Evolutionary conservation across 805 yeast genomes (phyloP).

Genomic region (Komagataella pastoris): DNA sequence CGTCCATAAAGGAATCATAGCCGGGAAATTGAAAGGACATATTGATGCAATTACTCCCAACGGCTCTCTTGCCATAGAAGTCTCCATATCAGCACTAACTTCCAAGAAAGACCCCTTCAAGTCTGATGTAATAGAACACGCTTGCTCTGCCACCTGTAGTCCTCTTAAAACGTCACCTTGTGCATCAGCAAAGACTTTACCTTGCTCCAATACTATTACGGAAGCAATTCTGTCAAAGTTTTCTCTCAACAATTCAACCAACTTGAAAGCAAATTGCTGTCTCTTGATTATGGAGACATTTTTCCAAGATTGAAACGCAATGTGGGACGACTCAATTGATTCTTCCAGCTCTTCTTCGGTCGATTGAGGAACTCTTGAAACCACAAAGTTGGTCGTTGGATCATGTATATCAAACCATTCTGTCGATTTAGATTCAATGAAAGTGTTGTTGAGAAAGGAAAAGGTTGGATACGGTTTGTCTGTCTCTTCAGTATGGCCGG

Average conservation of each 20-base stretch:
- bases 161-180: constrained; percentile 67
- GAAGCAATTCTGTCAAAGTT: constrained; percentile 61
- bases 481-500: constrained; percentile 19
- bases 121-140: constrained; percentile 52
- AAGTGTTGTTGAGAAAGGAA: constrained; percentile 33
- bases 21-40: constrained; percentile 76
- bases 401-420: constrained; percentile 61
- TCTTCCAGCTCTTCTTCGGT: constrained; percentile 51
- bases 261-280: constrained; percentile 56
- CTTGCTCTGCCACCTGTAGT: constrained; percentile 67
- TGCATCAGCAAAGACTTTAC: constrained; percentile 66
- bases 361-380: constrained; percentile 59
- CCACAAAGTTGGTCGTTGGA: constrained; percentile 60
- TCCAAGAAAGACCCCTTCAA: constrained; percentile 51
- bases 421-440: constrained; percentile 32
- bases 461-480: constrained; percentile 37
- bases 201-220: constrained; percentile 56
- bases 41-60: constrained; percentile 69
- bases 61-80: constrained; percentile 64
- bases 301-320: constrained; percentile 48
- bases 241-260: constrained; percentile 46
- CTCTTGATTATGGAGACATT: constrained; percentile 32
- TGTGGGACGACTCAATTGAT: constrained; percentile 52
- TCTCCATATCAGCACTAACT: constrained; percentile 65
- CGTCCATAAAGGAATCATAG: constrained; percentile 68